Base-by-base conservation (phyloP, 2,329 filamentous ascomycete genomes). In the Claviceps africana region DNA sequence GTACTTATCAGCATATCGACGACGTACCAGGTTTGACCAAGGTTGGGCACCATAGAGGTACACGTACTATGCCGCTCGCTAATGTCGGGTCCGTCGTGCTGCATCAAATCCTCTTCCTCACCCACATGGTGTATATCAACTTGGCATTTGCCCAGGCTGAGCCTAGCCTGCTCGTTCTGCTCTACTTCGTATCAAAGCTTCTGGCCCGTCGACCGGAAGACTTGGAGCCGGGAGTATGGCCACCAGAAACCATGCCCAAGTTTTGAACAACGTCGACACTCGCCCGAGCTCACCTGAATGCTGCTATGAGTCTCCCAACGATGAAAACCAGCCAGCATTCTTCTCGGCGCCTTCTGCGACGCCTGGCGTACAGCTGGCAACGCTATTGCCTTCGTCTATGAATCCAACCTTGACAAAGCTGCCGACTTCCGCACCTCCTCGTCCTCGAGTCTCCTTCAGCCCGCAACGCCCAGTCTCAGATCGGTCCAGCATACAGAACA, bases 21-120 rank as follows among this genome's bases (percentile, higher is more conserved):
- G 19, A 35, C 13, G 47, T 28, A 30, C n/a, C 10, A 28, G 8
- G 8, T 17, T 17, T 35, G 33, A 40, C 30, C 11, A 1, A 40
- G 22, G 21, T 28, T 25, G 44, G 9, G 13, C 47, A 49, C 49
- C 39, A 45, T 37, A 45, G 44, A 43, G 28, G 46, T 28, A 17
- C 28, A 45, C 42, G n/a, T 35, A 54, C 4, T 55, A 78, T 78
- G 75, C 70, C 75, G 60, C 65, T 78, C 54, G 67, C 69, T 59
- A 72, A 77, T 64, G 61, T 78, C 28, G 75, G 75, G 48, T 71
- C 74, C n/a, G 65, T 76, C 35, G 61, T 77, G 56, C 65, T 78
- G 49, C 68, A 75, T 57, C 67, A 76, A 56, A 65, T 77, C 51
- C 72, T 77, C 59, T 78, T 78, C 60, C 65, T 78, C 56, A 74